Percentiles rank a stretch among this genome's conserved stretches.
These are phyloP conservation scores for Juglanconis oblonga DNA, from an alignment of 2,329 filamentous ascomycete species.

Conservation along the genomic window DNA sequence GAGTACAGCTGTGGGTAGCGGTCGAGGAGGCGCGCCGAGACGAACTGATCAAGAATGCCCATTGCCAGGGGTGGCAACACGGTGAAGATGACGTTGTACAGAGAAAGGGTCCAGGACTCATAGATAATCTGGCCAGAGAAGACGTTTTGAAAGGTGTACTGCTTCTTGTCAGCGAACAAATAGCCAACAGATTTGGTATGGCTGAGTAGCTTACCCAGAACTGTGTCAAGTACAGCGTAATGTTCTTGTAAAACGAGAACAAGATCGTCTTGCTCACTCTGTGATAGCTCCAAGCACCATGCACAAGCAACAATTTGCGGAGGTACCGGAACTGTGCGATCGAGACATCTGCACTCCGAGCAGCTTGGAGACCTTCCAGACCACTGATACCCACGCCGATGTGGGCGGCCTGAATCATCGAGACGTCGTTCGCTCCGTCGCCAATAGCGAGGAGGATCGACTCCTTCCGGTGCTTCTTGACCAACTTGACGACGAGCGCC, in stretches of 20 bases:
- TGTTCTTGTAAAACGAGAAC: conserved; percentile 99
- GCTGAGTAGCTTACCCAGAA: conserved; percentile 73
- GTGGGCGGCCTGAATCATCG: conserved; percentile 98
- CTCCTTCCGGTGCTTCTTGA: conserved; percentile 87
- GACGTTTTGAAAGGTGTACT: conserved; percentile 97
- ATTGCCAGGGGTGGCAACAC: conserved; percentile 89
- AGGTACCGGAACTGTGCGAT: conserved; percentile 96
- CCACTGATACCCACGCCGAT: conserved; percentile 97
- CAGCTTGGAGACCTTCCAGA: conserved; percentile 93
- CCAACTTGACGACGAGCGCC: conserved; percentile 94
- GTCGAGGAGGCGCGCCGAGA: conserved; percentile 88
- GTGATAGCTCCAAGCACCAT: conserved; percentile 97
- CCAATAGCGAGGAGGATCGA: conserved; percentile 92
- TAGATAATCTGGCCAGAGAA: conserved; percentile 98
- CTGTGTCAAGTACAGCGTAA: conserved; percentile 96
- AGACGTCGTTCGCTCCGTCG: conserved; percentile 98
- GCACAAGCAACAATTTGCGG: conserved; percentile 88
- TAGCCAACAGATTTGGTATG: neutral
- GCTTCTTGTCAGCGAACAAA: conserved; percentile 25
- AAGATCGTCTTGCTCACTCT: conserved; percentile 95
- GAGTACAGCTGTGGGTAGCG: conserved; percentile 95
- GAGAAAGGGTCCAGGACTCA: conserved; percentile 98
- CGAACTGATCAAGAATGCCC: conserved; percentile 96
- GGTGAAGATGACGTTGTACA: conserved; percentile 99
- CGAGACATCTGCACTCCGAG: conserved; percentile 89